Base-by-base conservation (phyloP, 768 basidiomycete genomes). In the Mycena venus region DNA sequence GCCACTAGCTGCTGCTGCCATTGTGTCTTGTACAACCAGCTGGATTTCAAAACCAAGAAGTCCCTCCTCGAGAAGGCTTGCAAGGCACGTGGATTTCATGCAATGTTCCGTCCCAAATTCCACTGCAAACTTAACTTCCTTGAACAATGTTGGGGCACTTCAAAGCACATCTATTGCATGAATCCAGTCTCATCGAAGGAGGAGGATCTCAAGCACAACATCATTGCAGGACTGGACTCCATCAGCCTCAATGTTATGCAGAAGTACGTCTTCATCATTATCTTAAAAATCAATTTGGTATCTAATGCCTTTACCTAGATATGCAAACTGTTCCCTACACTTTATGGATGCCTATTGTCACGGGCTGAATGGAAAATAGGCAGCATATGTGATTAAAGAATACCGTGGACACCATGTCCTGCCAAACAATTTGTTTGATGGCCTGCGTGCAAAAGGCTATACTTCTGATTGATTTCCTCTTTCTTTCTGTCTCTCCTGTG, bases 1-100 rank as follows among this genome's bases (percentile, higher is more conserved):
- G 44, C 61, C 0, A 73, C 70, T 2, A 32, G 76, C 19, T 86
- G 85, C 70, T n/a, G n/a, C n/a, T 86, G 85, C 72, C 74, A 77
- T 4, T 75, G 76, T 1, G 62, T 79, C n/a, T 78, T 84, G 1
- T 82, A 63, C 69, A 68, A 56, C 47, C 70, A 83, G 66, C 78
- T 78, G 3, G 83, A 84, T 55, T 84, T 84, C 68, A 68, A 53
- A 21, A 58, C 65, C 34, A 63, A 77, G 25, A 67, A 78, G 60
- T 83, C 81, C 3, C 38, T 75, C 12, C 61, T 84, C 9, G 79
- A 83, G 70, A 65, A 67, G 2, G 64, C 61, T 2, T 78, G 74
- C 64, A 66, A 74, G 38, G 72, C 67, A 2, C 63, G 75, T 15
- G 81, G 83, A 6, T 76, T 79, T 68, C n/a, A 32, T 3, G 77